phyloP scores from a whole-genome alignment of 441 rosid genomes.

The Theobroma grandiflorum region DNA sequence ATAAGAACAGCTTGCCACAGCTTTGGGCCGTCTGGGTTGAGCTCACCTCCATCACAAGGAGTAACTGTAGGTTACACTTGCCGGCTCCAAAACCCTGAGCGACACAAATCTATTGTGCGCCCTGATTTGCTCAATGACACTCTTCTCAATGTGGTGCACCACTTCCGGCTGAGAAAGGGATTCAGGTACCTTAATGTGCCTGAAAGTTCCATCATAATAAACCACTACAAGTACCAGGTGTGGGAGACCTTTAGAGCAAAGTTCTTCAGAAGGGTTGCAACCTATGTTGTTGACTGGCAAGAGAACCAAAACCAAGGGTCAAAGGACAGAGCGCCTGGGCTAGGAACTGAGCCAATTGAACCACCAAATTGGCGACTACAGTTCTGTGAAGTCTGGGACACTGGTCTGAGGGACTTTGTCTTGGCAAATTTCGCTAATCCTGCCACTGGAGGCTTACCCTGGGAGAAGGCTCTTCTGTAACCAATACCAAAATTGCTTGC shows the following conservation, averaged over 20 bases:
- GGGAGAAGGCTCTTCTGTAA: slow-evolving; percentile 65
- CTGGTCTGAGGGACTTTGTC: slow-evolving; percentile 83
- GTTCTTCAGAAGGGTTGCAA: slow-evolving; percentile 90
- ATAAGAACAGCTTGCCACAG: slow-evolving; percentile 88
- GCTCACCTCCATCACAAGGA: slow-evolving; percentile 68
- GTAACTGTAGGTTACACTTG: slow-evolving; percentile 91
- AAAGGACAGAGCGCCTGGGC: slow-evolving; percentile 91
- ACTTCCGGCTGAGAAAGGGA: slow-evolving; percentile 70
- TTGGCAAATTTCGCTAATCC: slow-evolving; percentile 80
- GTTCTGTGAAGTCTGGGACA: slow-evolving; percentile 97
- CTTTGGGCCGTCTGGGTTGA: slow-evolving; percentile 91
- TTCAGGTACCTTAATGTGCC: slow-evolving; percentile 65
- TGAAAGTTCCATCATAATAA: slow-evolving; percentile 71
- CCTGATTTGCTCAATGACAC: slow-evolving; percentile 63
- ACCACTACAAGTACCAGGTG: slow-evolving; percentile 95
- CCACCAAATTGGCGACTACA: slow-evolving; percentile 75
- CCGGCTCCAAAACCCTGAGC: slow-evolving; percentile 81
- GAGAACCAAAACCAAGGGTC: slow-evolving; percentile 92
- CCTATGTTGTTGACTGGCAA: slow-evolving; percentile 94
- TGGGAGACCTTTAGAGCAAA: slow-evolving; percentile 91
- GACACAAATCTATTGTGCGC: slow-evolving; percentile 88
- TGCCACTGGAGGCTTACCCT: slow-evolving; percentile 69
- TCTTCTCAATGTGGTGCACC: slow-evolving; percentile 92
- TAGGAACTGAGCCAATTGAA: slow-evolving; percentile 87
- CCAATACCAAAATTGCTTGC: slow-evolving; percentile 25